phyloP scores from a whole-genome alignment of 805 yeast species.

The Myxozyma sirexii region DNA sequence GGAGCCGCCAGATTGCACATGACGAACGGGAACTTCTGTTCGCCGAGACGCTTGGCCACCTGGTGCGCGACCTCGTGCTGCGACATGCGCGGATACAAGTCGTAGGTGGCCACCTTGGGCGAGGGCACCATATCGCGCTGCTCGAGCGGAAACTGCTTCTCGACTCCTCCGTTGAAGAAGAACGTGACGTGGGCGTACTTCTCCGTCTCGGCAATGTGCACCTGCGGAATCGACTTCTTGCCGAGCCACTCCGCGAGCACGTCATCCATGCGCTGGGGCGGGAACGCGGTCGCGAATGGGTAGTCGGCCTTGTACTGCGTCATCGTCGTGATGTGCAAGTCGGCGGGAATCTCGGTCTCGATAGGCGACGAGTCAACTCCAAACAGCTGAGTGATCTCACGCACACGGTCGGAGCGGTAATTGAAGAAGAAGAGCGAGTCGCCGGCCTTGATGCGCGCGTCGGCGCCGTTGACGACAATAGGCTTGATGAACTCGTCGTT shows the following conservation, averaged over 20 bases:
- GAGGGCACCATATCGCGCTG: conserved; percentile 36
- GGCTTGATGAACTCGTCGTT: conserved; percentile 36
- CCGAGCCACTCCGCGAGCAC: conserved; percentile 37
- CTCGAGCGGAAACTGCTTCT: conserved; percentile 35
- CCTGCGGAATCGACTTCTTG: conserved; percentile 32
- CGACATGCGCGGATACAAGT: conserved; percentile 34
- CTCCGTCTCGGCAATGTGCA: conserved; percentile 37
- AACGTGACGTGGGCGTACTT: conserved; percentile 37
- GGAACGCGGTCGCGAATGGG: conserved; percentile 35
- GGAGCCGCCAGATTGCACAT: conserved; percentile 38
- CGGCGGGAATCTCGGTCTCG: conserved; percentile 32
- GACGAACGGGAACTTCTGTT: conserved; percentile 34
- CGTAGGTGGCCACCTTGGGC: conserved; percentile 36
- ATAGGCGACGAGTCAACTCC: conserved; percentile 37
- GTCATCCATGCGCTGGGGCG: conserved; percentile 37
- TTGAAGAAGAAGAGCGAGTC: conserved; percentile 36
- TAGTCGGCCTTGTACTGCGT: conserved; percentile 38
- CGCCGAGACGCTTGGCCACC: conserved; percentile 31
- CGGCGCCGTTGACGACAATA: conserved; percentile 31
- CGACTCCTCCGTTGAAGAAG: conserved; percentile 38
- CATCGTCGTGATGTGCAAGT: conserved; percentile 35
- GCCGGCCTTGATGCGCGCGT: conserved; percentile 31
- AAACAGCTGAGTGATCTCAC: conserved; percentile 36
- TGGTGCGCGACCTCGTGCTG: conserved; percentile 35
- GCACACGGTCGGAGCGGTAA: conserved; percentile 38